phyloP scores from a whole-genome alignment of 768 basidiomycete genomes.

The Suillus sp. region DNA sequence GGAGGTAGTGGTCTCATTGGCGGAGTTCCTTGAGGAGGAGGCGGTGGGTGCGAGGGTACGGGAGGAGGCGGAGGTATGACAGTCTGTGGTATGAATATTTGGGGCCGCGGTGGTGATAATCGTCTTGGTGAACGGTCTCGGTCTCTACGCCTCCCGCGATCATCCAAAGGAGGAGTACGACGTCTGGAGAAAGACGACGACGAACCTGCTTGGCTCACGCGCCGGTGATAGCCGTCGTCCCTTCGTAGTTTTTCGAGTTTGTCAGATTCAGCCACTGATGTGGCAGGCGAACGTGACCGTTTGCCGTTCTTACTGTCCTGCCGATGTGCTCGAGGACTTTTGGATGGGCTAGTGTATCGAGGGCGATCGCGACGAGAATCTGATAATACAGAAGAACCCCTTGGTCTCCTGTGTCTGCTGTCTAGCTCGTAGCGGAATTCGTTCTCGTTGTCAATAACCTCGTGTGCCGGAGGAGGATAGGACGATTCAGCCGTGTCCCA shows the following conservation, averaged over 20 bases:
- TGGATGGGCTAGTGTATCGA: not conserved
- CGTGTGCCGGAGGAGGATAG: conserved; percentile 23
- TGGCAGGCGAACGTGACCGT: conserved; percentile 26
- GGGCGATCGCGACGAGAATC: conserved; percentile 19
- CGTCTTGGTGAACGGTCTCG: conserved; percentile 14
- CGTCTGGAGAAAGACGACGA: conserved; percentile 5
- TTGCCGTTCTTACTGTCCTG: conserved; percentile 15
- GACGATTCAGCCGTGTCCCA: conserved; percentile 36
- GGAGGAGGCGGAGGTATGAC: conserved; percentile 14
- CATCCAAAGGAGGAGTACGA: conserved; percentile 13
- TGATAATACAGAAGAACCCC: not conserved
- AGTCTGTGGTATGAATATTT: conserved; percentile 4
- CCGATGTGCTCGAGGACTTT: conserved; percentile 13
- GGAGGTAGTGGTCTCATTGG: conserved; percentile 17
- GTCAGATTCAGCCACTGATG: conserved; percentile 29
- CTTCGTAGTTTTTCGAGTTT: conserved; percentile 25
- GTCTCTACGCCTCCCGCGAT: conserved; percentile 14
- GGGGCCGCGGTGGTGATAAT: not conserved
- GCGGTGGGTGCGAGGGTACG: conserved; percentile 24
- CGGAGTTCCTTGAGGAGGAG: conserved; percentile 15
- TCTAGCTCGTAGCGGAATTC: conserved; percentile 26
- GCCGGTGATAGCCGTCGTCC: conserved; percentile 14
- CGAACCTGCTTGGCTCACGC: conserved; percentile 1
- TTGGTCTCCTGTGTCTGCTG: conserved; percentile 15
- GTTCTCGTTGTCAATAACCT: conserved; percentile 24